Percentiles rank a stretch among this genome's conserved stretches.
phyloP scores from a whole-genome alignment of 495 filamentous ascomycete genomes.

The Peziza echinospora region DNA sequence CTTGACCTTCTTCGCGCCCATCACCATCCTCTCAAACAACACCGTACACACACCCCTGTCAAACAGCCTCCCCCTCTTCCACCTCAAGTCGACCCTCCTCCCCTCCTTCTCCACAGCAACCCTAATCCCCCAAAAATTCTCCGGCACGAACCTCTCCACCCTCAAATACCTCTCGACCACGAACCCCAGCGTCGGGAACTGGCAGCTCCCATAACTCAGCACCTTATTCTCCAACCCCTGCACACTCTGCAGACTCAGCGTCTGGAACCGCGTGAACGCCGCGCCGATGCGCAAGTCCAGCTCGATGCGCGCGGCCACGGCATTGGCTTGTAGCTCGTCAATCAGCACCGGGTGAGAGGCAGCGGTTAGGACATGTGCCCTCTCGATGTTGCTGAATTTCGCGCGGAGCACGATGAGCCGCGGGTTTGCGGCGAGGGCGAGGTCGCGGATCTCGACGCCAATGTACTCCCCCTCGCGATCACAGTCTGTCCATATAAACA shows the following conservation, averaged over 20 bases:
- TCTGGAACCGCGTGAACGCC: conserved; percentile 78
- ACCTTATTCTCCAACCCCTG: conserved; percentile 39
- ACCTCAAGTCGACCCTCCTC: conserved; percentile 66
- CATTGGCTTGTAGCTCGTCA: conserved; percentile 69
- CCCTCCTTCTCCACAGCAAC: conserved; percentile 56
- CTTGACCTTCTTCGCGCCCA: conserved; percentile 44
- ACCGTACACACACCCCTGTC: conserved; percentile 63
- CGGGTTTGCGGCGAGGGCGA: conserved; percentile 51
- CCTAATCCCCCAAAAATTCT: conserved; percentile 79
- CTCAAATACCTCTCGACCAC: conserved; percentile 88
- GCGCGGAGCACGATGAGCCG: conserved; percentile 64
- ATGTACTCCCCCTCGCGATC: conserved; percentile 96
- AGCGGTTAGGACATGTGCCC: conserved; percentile 72
- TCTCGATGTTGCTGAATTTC: conserved; percentile 85
- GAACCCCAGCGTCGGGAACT: conserved; percentile 92
- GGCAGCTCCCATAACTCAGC: conserved; percentile 87
- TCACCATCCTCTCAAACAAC: conserved; percentile 65
- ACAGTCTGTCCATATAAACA: conserved; percentile 98
- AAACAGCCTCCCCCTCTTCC: conserved; percentile 66
- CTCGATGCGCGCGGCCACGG: conserved; percentile 76
- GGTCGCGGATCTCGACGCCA: conserved; percentile 70
- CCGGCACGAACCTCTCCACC: conserved; percentile 81
- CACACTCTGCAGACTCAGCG: conserved; percentile 45
- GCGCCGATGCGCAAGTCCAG: conserved; percentile 79
- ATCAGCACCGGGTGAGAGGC: conserved; percentile 53